A percentile compares a stretch with the other conserved stretches of the same genome.
phyloP scores from a whole-genome alignment of 768 basidiomycete species.

The Termitomyces sp. region DNA sequence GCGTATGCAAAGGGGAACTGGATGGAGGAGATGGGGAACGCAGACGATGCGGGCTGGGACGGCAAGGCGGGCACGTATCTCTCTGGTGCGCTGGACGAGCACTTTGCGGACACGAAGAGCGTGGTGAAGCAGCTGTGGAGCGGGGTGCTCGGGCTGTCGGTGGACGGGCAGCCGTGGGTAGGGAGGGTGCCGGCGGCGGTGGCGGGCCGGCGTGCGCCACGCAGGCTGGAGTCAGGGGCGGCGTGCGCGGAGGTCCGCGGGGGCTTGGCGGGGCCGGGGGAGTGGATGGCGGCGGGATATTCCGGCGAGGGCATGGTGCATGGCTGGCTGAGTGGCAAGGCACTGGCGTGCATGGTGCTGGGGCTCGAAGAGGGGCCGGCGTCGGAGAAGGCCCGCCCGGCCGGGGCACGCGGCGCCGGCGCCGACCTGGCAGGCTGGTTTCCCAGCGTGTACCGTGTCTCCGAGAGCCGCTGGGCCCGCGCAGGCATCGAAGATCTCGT shows the following conservation, averaged over 20 bases:
- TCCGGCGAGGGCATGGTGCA: constrained; percentile 74
- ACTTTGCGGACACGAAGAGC: constrained; percentile 36
- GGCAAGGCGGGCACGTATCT: constrained; percentile 27
- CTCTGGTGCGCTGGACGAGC: constrained; percentile 41
- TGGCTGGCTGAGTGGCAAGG: constrained; percentile 61
- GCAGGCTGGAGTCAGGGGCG: not conserved
- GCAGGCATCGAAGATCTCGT: constrained; percentile 38
- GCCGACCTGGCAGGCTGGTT: constrained; percentile 36
- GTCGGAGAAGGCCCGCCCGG: not conserved
- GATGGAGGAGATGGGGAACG: constrained; percentile 34
- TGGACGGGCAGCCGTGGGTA: constrained; percentile 67
- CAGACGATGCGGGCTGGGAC: constrained; percentile 34
- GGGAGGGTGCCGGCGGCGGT: constrained; percentile 54
- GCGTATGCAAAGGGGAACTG: constrained; percentile 33
- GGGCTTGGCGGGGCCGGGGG: constrained; percentile 41
- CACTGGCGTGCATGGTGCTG: constrained; percentile 59
- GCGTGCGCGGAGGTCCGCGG: not conserved
- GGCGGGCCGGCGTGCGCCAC: constrained; percentile 34
- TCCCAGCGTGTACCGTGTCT: constrained; percentile 47
- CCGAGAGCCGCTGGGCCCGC: constrained; percentile 44
- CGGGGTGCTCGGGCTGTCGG: constrained; percentile 60
- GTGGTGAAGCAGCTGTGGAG: constrained; percentile 44
- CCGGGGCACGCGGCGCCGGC: constrained; percentile 14
- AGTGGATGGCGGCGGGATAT: constrained; percentile 73
- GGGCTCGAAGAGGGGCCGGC: constrained; percentile 26